Percentiles rank a stretch among this genome's conserved stretches.
These are phyloP conservation scores for Stachybotrys chartarum DNA, from an alignment of 2,329 filamentous ascomycete species.

Conservation along the genomic window DNA sequence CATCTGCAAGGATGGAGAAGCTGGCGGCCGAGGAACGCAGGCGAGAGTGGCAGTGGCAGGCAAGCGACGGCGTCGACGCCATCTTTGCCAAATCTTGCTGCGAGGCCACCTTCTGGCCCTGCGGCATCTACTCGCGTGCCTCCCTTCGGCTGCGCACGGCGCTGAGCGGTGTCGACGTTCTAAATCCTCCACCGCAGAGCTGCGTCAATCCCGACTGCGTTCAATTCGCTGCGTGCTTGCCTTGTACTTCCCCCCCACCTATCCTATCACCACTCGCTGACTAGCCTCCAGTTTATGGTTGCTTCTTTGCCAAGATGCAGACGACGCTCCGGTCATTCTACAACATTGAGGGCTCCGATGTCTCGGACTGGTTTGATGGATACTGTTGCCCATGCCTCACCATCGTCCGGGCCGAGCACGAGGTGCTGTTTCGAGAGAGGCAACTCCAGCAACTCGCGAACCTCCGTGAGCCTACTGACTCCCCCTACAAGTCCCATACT, in stretches of 20 bases:
- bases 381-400: conserved; percentile 20
- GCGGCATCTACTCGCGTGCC: conserved; percentile 18
- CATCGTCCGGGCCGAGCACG: conserved; percentile 20
- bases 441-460: conserved; percentile 5
- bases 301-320: conserved; percentile 20
- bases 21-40: conserved; percentile 3
- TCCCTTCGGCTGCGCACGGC: conserved; percentile 14
- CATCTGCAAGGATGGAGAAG: conserved; percentile 13
- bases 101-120: conserved; percentile 13
- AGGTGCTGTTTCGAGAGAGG: conserved; percentile 22
- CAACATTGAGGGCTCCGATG: conserved; percentile 17
- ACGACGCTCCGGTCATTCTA: conserved; percentile 22
- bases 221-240: conserved; percentile 14
- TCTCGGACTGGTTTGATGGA: conserved; percentile 14
- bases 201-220: conserved; percentile 15
- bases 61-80: neutral
- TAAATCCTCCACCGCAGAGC: conserved; percentile 7
- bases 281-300: conserved; percentile 19
- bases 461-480: conserved; percentile 2
- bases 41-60: conserved; percentile 10
- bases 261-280: neutral
- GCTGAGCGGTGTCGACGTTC: conserved; percentile 11
- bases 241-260: conserved; percentile 11
- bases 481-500: conserved; percentile 11
- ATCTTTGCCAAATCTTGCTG: conserved; percentile 3